Evolutionary conservation across 176 grass and related monocot species (phyloP).

Genomic region (Microstegium vimineum): DNA sequence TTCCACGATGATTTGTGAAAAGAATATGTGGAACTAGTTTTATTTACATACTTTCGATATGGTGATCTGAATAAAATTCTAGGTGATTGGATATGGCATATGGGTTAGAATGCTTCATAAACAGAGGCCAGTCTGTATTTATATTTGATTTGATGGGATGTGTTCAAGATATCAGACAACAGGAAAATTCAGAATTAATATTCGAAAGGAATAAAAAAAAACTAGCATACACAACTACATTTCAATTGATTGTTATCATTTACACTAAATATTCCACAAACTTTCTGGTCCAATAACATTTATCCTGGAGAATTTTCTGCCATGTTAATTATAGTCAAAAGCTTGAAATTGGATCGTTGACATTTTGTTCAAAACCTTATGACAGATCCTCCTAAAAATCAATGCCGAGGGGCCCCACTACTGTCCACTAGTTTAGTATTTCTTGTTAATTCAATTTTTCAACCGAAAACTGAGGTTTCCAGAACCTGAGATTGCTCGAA

Average conservation of each 20-base stretch:
- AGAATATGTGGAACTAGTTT: background rate
- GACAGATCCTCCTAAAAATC: background rate
- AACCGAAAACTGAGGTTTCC: background rate
- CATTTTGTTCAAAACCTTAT: background rate
- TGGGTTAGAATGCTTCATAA: background rate
- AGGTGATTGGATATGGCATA: background rate
- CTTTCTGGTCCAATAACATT: background rate
- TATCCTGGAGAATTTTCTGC: background rate
- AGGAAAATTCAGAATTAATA: background rate
- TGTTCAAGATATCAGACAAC: background rate
- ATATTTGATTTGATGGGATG: background rate
- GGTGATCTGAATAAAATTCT: background rate
- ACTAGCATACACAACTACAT: background rate
- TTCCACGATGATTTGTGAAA: background rate
- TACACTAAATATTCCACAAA: background rate
- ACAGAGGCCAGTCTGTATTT: background rate
- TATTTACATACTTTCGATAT: background rate
- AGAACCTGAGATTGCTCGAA: background rate
- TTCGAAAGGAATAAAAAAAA: background rate
- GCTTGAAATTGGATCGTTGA: background rate
- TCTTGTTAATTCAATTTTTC: background rate
- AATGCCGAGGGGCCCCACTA: background rate
- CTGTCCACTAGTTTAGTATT: background rate
- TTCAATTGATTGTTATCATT: background rate
- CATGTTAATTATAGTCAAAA: background rate